Evolutionary conservation across 106 monocot genomes (phyloP).

Genomic region (Iris macrosiphon): DNA sequence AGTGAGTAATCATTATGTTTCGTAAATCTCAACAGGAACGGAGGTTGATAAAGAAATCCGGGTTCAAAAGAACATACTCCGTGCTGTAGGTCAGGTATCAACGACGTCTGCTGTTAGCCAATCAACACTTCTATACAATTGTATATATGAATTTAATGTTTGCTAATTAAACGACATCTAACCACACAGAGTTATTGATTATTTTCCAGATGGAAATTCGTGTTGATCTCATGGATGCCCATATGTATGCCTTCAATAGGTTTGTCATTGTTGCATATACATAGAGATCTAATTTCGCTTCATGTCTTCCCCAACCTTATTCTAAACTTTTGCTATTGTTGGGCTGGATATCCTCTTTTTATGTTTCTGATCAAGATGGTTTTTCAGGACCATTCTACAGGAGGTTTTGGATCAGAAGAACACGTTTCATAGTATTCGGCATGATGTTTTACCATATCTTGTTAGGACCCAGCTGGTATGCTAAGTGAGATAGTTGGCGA

Average conservation of each 20-base stretch:
- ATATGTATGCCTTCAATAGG: constrained; percentile 98
- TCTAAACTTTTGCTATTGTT: neutral
- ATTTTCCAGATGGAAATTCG: constrained; percentile 97
- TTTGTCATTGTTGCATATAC: constrained; percentile 12
- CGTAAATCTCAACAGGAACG: constrained; percentile 36
- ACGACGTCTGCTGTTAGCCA: neutral
- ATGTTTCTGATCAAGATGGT: neutral
- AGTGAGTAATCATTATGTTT: neutral
- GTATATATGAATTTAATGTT: neutral
- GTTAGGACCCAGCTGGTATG: constrained; percentile 89
- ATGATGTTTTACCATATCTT: constrained; percentile 90
- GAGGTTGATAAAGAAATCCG: constrained; percentile 89
- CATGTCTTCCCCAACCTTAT: neutral
- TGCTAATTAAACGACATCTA: too few relatives aligned
- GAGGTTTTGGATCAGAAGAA: constrained; percentile 76
- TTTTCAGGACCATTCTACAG: constrained; percentile 59
- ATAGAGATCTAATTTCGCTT: neutral
- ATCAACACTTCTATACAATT: neutral
- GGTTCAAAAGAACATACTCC: constrained; percentile 72
- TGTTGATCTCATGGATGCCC: constrained; percentile 98
- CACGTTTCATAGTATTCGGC: constrained; percentile 80
- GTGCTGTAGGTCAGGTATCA: constrained; percentile 75
- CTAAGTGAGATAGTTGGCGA: neutral
- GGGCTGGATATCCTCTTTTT: neutral
- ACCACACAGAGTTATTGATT: constrained; percentile 1